phyloP scores from a whole-genome alignment of 2,329 filamentous ascomycete species.

The Chaetomium strumarium region DNA sequence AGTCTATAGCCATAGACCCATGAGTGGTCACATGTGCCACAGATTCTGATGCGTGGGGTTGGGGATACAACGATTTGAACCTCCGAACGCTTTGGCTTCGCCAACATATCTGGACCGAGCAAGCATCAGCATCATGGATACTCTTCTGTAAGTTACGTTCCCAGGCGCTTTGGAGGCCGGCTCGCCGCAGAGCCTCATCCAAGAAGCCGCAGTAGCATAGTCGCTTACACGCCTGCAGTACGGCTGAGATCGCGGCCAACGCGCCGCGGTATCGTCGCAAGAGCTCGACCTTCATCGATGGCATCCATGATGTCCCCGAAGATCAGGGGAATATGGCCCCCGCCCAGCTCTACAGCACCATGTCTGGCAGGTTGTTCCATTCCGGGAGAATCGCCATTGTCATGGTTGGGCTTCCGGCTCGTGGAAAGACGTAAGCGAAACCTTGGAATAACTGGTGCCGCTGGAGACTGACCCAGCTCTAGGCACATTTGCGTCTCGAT shows the following conservation, averaged over 20 bases:
- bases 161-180: background rate
- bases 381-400: conserved; percentile 96
- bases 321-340: conserved; percentile 72
- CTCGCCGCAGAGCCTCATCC: background rate
- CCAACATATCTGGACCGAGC: background rate
- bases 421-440: conserved; percentile 78
- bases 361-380: conserved; percentile 94
- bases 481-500: conserved; percentile 94
- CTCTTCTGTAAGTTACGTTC: conserved; percentile 48
- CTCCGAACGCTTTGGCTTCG: background rate
- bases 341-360: conserved; percentile 95
- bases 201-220: background rate
- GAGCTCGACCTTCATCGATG: conserved; percentile 95
- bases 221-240: conserved; percentile 46
- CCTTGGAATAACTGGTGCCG: conserved; percentile 14
- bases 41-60: background rate
- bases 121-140: conserved; percentile 46
- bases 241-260: conserved; percentile 85
- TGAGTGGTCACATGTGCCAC: background rate
- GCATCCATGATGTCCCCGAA: conserved; percentile 87
- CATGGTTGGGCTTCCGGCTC: conserved; percentile 88
- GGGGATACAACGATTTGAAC: background rate
- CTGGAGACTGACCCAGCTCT: conserved; percentile 8
- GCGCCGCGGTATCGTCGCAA: conserved; percentile 84
- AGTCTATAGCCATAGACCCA: no score